Conservation (phyloP, 805 yeast genomes). For the Lipomyces sp. region DNA sequence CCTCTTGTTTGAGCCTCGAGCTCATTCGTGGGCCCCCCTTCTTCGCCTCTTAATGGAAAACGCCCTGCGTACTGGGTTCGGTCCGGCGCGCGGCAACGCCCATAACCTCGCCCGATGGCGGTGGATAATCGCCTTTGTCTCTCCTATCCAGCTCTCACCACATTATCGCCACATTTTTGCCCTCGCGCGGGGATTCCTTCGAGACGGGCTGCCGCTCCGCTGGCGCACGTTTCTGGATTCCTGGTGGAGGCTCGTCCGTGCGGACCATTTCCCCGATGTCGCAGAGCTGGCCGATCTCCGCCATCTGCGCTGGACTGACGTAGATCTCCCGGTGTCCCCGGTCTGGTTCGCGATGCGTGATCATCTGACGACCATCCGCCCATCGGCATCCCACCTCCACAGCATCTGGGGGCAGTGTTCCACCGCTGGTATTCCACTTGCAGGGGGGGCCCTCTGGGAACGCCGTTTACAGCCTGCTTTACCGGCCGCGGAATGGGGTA, state of each 20-base stretch:
- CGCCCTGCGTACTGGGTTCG: too few species aligned
- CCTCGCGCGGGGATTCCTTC: neutral
- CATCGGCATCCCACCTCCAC: neutral
- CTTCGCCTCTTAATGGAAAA: neutral
- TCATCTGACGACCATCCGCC: neutral
- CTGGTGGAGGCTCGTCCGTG: neutral
- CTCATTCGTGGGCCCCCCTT: neutral
- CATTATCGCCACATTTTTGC: neutral
- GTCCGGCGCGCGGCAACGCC: too few species aligned
- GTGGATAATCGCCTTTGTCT: neutral
- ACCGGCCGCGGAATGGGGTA: neutral
- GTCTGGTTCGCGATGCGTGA: neutral
- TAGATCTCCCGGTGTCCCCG: neutral
- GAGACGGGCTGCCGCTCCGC: neutral
- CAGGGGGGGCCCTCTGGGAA: neutral
- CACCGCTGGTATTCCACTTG: neutral
- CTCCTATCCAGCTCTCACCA: too few species aligned
- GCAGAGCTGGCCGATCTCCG: neutral
- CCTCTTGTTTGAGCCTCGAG: neutral
- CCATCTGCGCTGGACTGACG: neutral
- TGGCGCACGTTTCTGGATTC: neutral
- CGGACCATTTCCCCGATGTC: neutral
- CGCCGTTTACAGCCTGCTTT: neutral
- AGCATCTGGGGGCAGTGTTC: too few species aligned
- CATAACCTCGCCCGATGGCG: neutral